Percentiles rank a stretch among this genome's conserved stretches.
Evolutionary conservation across 768 basidiomycete species (phyloP).

Genomic region (Podaxis rugospora): DNA sequence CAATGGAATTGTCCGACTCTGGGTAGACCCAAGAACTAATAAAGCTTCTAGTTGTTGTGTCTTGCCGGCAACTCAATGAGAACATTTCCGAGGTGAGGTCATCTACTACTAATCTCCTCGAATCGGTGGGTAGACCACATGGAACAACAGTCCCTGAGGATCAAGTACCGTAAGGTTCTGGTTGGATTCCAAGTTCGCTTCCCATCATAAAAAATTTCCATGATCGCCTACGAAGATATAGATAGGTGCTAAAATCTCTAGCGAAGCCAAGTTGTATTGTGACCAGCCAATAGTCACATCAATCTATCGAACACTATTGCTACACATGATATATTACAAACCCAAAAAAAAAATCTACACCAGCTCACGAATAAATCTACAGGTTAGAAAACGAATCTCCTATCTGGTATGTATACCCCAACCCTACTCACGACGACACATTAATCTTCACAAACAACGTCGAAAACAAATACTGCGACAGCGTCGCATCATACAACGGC

Average conservation of each 20-base stretch:
- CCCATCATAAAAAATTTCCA: background rate
- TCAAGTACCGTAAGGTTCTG: background rate
- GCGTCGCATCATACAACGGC: constrained; percentile 1
- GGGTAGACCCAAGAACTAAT: background rate
- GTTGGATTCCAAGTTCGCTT: background rate
- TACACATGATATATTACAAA: too few relatives aligned
- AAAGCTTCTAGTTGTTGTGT: background rate
- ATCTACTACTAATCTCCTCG: background rate
- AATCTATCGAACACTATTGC: too few relatives aligned
- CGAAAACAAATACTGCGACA: constrained; percentile 40
- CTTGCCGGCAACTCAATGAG: background rate
- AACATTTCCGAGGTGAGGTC: background rate
- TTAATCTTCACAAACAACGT: constrained; percentile 81
- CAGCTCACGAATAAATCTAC: too few relatives aligned
- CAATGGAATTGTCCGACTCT: background rate
- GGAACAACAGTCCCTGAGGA: background rate
- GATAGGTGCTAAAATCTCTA: background rate
- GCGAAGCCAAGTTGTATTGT: background rate
- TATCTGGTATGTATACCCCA: too few relatives aligned
- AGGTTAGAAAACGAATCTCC: too few relatives aligned
- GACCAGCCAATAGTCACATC: too few relatives aligned
- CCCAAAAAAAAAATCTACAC: too few relatives aligned
- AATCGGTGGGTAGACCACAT: background rate
- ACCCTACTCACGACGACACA: constrained; percentile 22
- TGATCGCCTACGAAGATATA: background rate